These are phyloP conservation scores for Tetrapisispora nanseiensis DNA, from an alignment of 805 yeast species.

Conservation along the genomic window DNA sequence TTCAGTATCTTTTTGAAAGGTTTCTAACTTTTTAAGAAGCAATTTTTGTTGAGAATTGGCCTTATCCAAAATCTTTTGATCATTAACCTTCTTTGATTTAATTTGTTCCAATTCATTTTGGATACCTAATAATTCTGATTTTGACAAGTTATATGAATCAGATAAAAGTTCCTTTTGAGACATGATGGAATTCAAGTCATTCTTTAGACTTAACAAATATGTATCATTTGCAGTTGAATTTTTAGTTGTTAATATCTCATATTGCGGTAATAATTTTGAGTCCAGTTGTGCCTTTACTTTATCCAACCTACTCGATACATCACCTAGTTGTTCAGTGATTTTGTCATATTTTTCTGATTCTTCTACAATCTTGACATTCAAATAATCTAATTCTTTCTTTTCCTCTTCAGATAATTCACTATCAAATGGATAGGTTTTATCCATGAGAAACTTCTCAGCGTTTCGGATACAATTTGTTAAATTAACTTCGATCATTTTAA, in stretches of 20 bases:
- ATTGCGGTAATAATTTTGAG: slow-evolving; percentile 49
- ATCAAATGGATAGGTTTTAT: slow-evolving; percentile 44
- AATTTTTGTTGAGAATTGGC: slow-evolving; percentile 50
- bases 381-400: slow-evolving; percentile 31
- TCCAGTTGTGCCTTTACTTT: slow-evolving; percentile 44
- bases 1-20: slow-evolving; percentile 54
- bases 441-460: slow-evolving; percentile 37
- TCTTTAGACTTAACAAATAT: slow-evolving; percentile 8
- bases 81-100: slow-evolving; percentile 18
- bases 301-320: slow-evolving; percentile 17
- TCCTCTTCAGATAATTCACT: slow-evolving; percentile 45
- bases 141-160: slow-evolving; percentile 25
- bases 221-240: slow-evolving; percentile 11
- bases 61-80: slow-evolving; percentile 36
- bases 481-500: slow-evolving; percentile 29
- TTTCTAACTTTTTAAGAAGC: slow-evolving; percentile 47
- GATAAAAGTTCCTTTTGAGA: slow-evolving; percentile 23
- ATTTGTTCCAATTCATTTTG: slow-evolving; percentile 23
- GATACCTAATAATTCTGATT: slow-evolving; percentile 21
- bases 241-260: slow-evolving; percentile 30
- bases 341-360: slow-evolving; percentile 39
- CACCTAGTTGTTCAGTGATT: slow-evolving; percentile 17
- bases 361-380: slow-evolving; percentile 33
- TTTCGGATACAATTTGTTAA: slow-evolving; percentile 33
- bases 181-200: slow-evolving; percentile 21